Conservation (phyloP, 2,329 filamentous ascomycete genomes). For the Pseudogymnoascus sp. region DNA sequence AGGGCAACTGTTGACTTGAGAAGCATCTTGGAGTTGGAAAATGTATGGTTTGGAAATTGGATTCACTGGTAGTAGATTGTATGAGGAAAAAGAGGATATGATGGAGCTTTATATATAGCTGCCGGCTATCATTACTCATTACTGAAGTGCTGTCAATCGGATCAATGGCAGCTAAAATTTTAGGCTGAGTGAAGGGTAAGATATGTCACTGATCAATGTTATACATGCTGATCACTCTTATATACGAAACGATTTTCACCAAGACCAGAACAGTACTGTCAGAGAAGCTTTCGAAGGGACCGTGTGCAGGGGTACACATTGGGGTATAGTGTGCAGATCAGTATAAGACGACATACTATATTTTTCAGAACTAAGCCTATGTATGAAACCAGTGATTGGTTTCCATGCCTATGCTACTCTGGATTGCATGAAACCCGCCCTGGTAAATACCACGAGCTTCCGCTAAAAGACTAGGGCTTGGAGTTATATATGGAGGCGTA, state of each 20-base stretch:
- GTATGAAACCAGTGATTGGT: background rate
- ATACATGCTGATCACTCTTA: background rate
- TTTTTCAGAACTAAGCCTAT: background rate
- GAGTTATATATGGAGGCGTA: background rate
- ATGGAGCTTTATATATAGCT: background rate
- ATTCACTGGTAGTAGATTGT: background rate
- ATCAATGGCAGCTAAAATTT: background rate
- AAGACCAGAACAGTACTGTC: background rate
- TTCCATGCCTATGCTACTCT: background rate
- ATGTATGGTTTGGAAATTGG: background rate
- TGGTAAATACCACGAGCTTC: background rate
- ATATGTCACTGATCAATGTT: background rate
- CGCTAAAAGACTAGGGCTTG: background rate
- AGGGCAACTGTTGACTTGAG: background rate
- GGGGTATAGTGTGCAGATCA: background rate
- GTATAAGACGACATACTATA: background rate
- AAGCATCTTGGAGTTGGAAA: background rate
- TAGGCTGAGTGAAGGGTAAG: constrained; percentile 4
- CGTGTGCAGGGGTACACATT: background rate
- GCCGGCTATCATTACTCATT: background rate
- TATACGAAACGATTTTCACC: background rate
- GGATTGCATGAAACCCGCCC: background rate
- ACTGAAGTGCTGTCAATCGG: background rate
- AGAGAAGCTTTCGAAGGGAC: background rate
- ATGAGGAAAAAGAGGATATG: background rate